Evolutionary conservation across 106 monocot species (phyloP), one percentile per base, ranked within the genome.

Genomic region (Acorus gramineus): DNA sequence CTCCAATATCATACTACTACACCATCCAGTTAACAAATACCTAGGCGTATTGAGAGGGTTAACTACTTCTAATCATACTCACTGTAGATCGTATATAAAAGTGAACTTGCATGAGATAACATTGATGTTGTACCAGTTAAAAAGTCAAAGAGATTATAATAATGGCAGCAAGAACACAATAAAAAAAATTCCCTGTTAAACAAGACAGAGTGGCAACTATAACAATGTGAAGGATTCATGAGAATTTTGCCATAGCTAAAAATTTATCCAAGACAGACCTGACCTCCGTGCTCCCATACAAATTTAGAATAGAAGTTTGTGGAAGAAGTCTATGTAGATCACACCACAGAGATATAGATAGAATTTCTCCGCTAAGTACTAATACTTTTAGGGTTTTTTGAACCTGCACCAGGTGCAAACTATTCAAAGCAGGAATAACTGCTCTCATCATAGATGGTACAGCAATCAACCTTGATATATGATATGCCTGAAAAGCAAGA

Each of bases 251-350:
- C 46, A 42, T 46, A 47, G 62, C n/a, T 28, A 11, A 59, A 42
- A 43, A 44, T 43, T 42, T 5, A 59, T 2, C 4, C 8, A 42
- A 4, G 8, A 42, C 6, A 62, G 44, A 68, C 14, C 81, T 82
- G 57, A 95, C 95, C 95, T 95, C 95, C 56, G 95, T 95, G 46
- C 84, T 95, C 63, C 95, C 95, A 78, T 95, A 95, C 49, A 95
- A 63, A 76, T 95, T 95, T 53, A 95, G 53, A 5, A 95, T 90
- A 14, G 74, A 80, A 11, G 95, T 82, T 13, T 78, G 67, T 52
- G 87, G 95, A 50, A 95, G 62, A 72, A 77, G 65, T 59, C 76
- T 46, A 59, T 73, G 61, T 28, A 95, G 75, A 53, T 61, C 14
- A 61, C 70, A 69, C 90, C 90, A 95, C 62, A 95, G 75, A 14